phyloP scores from a whole-genome alignment of 495 filamentous ascomycete species.

The Aspergillus diversus region DNA sequence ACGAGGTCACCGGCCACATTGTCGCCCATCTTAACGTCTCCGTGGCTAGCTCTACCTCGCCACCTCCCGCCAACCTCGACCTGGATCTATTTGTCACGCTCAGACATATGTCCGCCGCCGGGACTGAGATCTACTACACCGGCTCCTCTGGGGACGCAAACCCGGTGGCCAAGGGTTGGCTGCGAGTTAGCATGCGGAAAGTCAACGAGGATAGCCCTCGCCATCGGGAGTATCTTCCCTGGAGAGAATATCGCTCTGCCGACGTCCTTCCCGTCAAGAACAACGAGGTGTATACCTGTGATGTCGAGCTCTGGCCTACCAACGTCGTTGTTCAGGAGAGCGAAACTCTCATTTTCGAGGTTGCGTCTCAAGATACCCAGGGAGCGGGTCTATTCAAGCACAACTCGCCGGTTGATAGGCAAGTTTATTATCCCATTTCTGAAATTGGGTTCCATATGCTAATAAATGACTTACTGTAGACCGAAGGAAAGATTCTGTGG shows the following conservation, averaged over 20 bases:
- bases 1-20: slow-evolving; percentile 63
- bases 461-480: not conserved
- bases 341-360: slow-evolving; percentile 13
- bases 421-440: not conserved
- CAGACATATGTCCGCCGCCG: slow-evolving; percentile 50
- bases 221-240: slow-evolving; percentile 53
- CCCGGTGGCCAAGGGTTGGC: slow-evolving; percentile 30
- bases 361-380: not conserved
- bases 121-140: slow-evolving; percentile 62
- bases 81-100: slow-evolving; percentile 65
- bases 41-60: slow-evolving; percentile 19
- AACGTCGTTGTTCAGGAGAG: slow-evolving; percentile 58
- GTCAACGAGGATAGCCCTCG: slow-evolving; percentile 3
- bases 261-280: slow-evolving; percentile 53
- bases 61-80: slow-evolving; percentile 37
- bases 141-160: slow-evolving; percentile 51
- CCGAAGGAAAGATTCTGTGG: not conserved
- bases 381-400: slow-evolving; percentile 9
- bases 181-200: slow-evolving; percentile 29
- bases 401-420: slow-evolving; percentile 4
- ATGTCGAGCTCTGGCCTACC: slow-evolving; percentile 67
- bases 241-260: slow-evolving; percentile 54
- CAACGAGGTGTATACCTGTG: slow-evolving; percentile 54
- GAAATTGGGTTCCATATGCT: not conserved
- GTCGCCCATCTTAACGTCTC: slow-evolving; percentile 59